Conservation (phyloP, 352 stramenopile genomes). For the Globisporangium alternatum region DNA sequence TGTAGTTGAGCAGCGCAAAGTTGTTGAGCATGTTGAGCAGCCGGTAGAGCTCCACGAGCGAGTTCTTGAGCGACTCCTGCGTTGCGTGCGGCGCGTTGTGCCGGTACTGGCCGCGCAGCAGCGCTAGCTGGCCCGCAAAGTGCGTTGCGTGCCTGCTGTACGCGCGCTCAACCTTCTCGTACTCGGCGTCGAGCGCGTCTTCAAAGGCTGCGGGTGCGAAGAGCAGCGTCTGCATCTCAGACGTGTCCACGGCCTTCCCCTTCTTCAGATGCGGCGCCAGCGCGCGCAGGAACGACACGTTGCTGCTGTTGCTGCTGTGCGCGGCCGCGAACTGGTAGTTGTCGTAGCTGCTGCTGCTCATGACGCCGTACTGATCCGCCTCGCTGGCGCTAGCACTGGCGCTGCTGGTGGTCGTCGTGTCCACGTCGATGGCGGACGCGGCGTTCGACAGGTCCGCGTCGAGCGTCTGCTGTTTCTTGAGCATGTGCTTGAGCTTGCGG, state of each 20-base stretch:
- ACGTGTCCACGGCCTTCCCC: conserved; percentile 16
- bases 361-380: conserved; percentile 1
- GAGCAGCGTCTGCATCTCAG: conserved; percentile 31
- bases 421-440: conserved; percentile 12
- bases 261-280: conserved; percentile 10
- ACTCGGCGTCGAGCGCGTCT: conserved; percentile 75
- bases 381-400: conserved; percentile 21
- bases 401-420: conserved; percentile 16
- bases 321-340: conserved; percentile 9
- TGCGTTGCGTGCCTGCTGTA: conserved; percentile 86
- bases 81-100: conserved; percentile 47
- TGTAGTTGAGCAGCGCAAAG: conserved; percentile 98
- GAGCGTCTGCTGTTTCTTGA: conserved; percentile 60
- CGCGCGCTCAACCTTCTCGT: conserved; percentile 91
- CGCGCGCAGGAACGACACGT: conserved; percentile 7
- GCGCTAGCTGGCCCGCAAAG: conserved; percentile 77
- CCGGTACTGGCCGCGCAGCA: conserved; percentile 74
- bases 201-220: conserved; percentile 65
- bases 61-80: conserved; percentile 91
- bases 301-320: conserved; percentile 16
- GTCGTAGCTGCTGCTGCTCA: conserved; percentile 26
- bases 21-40: conserved; percentile 94
- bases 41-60: conserved; percentile 92
- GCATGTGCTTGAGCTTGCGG: conserved; percentile 78
- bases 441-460: conserved; percentile 26